phyloP scores from a whole-genome alignment of 768 basidiomycete species.

The Russula ochroleuca region DNA sequence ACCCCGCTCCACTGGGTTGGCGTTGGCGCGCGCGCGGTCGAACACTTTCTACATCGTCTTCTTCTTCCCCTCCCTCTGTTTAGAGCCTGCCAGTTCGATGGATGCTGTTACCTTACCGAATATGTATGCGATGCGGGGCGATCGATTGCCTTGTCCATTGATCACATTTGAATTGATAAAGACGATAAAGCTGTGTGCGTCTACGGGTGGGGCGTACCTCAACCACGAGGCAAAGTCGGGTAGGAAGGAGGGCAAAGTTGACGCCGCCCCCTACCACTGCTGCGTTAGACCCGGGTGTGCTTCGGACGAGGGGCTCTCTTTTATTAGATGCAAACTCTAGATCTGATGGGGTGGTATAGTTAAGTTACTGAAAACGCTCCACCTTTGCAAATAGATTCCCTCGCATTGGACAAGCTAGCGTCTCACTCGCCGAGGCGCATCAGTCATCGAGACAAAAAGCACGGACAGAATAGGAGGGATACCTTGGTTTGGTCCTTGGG shows the following conservation, averaged over 20 bases:
- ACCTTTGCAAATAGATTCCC: not conserved
- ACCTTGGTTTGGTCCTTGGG: not conserved
- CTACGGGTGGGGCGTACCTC: not conserved
- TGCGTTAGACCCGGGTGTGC: not conserved
- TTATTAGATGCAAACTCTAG: conserved; percentile 1
- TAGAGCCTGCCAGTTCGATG: not conserved
- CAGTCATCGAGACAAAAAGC: not conserved
- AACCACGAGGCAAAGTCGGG: not conserved
- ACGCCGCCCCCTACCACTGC: conserved; percentile 4
- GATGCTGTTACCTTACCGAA: not conserved
- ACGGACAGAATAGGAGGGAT: not conserved
- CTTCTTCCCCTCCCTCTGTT: not conserved
- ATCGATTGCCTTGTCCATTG: not conserved
- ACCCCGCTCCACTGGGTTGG: not conserved
- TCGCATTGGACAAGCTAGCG: not conserved
- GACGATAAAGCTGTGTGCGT: not conserved
- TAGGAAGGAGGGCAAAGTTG: not conserved
- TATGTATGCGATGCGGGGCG: not conserved
- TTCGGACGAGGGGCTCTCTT: too few species aligned
- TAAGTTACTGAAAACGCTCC: not conserved
- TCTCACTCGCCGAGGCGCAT: not conserved
- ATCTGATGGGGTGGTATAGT: not conserved
- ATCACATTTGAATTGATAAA: not conserved
- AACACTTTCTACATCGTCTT: not conserved
- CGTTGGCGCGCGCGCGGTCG: not conserved